A percentile compares a stretch with the other conserved stretches of the same genome.
phyloP scores from a whole-genome alignment of 129 eudicot species.

The Flaveria ramosissima region DNA sequence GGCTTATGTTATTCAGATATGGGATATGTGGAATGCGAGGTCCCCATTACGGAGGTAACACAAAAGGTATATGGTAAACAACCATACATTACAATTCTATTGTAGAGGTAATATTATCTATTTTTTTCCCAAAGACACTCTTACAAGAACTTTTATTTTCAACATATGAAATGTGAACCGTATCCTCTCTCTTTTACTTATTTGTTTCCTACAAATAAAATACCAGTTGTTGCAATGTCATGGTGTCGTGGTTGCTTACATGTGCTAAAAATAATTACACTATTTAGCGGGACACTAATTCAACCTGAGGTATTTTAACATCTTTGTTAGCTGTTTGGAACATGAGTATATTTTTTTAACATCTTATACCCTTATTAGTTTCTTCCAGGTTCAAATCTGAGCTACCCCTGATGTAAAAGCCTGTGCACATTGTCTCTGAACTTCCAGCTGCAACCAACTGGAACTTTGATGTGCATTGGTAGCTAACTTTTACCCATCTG shows the following conservation, averaged over 20 bases:
- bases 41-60: conserved; percentile 86
- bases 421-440: conserved; percentile 83
- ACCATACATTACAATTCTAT: neutral
- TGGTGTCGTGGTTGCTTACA: conserved; percentile 93
- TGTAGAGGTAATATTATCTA: neutral
- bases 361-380: neutral
- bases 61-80: conserved; percentile 59
- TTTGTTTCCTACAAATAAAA: conserved; percentile 14
- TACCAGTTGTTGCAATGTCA: conserved; percentile 90
- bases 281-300: conserved; percentile 82
- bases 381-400: neutral
- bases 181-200: conserved; percentile 2
- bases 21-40: conserved; percentile 93
- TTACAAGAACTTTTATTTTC: neutral
- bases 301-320: conserved; percentile 70
- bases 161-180: neutral
- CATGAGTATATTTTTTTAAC: neutral
- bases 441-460: conserved; percentile 92
- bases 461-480: conserved; percentile 98
- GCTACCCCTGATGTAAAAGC: conserved; percentile 14
- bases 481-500: conserved; percentile 25
- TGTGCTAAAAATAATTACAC: conserved; percentile 97
- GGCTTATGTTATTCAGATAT: conserved; percentile 53
- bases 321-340: conserved; percentile 9
- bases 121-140: no score